phyloP scores from a whole-genome alignment of 2,329 filamentous ascomycete species.

The Pochonia chlamydosporia region DNA sequence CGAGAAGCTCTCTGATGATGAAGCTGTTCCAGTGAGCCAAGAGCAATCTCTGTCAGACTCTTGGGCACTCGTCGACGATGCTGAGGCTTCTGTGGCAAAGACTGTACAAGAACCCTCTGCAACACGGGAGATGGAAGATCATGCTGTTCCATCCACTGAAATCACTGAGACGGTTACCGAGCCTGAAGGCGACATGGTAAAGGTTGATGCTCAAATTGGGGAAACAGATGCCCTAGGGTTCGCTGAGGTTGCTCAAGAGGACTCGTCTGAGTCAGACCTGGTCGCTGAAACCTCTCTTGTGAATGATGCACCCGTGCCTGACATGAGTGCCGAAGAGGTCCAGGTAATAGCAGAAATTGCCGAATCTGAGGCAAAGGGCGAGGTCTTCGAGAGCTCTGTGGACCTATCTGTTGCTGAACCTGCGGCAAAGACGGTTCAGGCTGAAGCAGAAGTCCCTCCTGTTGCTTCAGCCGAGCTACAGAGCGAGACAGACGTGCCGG shows the following conservation, averaged over 20 bases:
- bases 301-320: background rate
- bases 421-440: background rate
- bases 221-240: background rate
- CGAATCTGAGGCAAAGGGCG: background rate
- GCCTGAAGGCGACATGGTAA: background rate
- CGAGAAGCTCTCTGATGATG: background rate
- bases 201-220: background rate
- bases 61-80: background rate
- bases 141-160: background rate
- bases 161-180: background rate
- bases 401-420: background rate
- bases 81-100: background rate
- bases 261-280: background rate
- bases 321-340: background rate
- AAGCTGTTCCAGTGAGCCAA: background rate
- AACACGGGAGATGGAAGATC: background rate
- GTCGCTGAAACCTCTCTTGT: background rate
- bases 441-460: background rate
- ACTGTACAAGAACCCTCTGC: background rate
- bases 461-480: background rate
- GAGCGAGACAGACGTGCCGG: background rate
- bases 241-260: background rate
- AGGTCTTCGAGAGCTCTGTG: background rate
- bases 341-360: background rate
- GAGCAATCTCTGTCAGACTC: background rate